Evolutionary conservation across 2,329 filamentous ascomycete genomes (phyloP), one percentile per base, ranked within the genome.

Genomic region (Rhynchosporium agropyri): DNA sequence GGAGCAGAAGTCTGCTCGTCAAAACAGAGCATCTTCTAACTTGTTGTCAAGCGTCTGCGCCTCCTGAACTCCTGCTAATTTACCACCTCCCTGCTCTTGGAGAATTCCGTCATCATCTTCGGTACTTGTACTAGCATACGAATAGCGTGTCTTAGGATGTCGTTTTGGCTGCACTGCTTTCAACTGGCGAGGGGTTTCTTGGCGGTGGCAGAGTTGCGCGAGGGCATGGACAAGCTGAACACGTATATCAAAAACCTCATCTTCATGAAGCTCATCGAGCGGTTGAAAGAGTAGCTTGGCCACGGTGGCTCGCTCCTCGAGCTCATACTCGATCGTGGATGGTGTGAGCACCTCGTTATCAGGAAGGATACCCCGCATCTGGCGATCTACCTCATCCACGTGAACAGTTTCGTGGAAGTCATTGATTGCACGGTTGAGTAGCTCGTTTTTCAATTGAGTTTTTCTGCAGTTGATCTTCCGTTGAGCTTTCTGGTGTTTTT

Each of bases 341-440:
- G 60, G 63, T 26, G 61, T 64, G 45, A 72, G 62, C 12, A 69
- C 45, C n/a, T 69, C 63, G 45, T 33, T 36, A 29, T 29, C 3
- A 38, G 68, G 68, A 45, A 46, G 62, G 40, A 70, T 68, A 10
- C 67, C 67, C 48, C 62, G 45, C 29, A 71, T 48, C 60, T 72
- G 63, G 53, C 60, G 56, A 63, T 68, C 61, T 26, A 70, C 66
- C 49, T 72, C 63, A 13, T 63, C 50, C 33, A 53, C 62, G 51
- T 72, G 38, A 43, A 72, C 60, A 15, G 63, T 69, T 42, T 66
- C 55, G 58, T 71, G 58, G 50, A 71, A 71, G 28, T 70, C 61
- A 45, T 60, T 40, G 45, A 71, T 69, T 40, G 62, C 62, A 46
- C 66, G 63, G 26, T 67, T 28, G 43, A 71, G 67, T 48, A 60